A percentile compares a stretch with the other conserved stretches of the same genome.
Evolutionary conservation across 2,329 filamentous ascomycete genomes (phyloP).

Genomic region (Colletotrichum orchidophilum): DNA sequence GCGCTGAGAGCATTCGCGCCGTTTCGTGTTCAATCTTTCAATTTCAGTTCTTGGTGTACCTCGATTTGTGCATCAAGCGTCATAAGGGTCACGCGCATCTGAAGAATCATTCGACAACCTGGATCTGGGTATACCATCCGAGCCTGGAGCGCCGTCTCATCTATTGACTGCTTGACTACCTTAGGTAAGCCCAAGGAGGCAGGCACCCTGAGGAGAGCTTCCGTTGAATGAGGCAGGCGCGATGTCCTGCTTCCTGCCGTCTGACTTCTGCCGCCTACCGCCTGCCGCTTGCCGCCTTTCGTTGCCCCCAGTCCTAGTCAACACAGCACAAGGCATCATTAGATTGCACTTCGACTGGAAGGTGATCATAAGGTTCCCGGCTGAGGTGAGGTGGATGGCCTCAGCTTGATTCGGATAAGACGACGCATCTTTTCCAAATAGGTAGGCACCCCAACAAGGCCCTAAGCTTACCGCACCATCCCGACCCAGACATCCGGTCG

Average conservation of each 20-base stretch:
- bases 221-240: not conserved
- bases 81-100: not conserved
- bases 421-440: slow-evolving; percentile 2
- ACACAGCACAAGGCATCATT: not conserved
- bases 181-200: too few species aligned
- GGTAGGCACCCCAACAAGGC: not conserved
- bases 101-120: not conserved
- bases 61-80: not conserved
- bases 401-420: slow-evolving; percentile 12
- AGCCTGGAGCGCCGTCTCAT: not conserved
- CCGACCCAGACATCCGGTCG: not conserved
- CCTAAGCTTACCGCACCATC: not conserved
- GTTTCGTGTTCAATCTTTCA: not conserved
- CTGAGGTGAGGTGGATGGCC: not conserved
- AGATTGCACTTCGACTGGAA: not conserved
- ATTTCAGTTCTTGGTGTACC: not conserved
- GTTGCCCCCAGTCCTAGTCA: not conserved
- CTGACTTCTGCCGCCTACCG: slow-evolving; percentile 4
- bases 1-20: not conserved
- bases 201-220: not conserved
- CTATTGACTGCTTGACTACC: not conserved
- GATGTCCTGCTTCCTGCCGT: slow-evolving; percentile 11
- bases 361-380: not conserved
- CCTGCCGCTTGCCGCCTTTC: slow-evolving; percentile 21
- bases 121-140: not conserved